Conservation (phyloP, 139 green algal genomes). For the Raphidocelis subcapitata region DNA sequence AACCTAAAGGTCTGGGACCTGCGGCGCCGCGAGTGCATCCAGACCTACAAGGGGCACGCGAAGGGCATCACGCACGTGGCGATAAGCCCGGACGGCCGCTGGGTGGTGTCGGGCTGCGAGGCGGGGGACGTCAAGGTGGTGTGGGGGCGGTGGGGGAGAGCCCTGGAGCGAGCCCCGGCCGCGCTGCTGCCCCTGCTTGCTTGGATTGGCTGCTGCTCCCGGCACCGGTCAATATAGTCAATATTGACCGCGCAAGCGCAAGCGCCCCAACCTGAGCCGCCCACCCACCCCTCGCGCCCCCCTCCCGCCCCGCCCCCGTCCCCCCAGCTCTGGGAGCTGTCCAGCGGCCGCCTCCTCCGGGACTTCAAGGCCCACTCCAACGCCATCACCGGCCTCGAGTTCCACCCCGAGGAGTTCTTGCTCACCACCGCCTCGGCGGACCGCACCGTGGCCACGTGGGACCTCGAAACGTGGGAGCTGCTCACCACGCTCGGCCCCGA, state of each 20-base stretch:
- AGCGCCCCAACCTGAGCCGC: too few relatives aligned
- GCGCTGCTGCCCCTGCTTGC: too few relatives aligned
- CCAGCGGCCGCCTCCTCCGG: slow-evolving; percentile 55
- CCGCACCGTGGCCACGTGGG: slow-evolving; percentile 75
- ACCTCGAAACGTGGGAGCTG: slow-evolving; percentile 71
- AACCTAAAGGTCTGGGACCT: slow-evolving; percentile 86
- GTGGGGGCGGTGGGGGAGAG: too few relatives aligned
- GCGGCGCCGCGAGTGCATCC: slow-evolving; percentile 59
- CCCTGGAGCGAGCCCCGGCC: too few relatives aligned
- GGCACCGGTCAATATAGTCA: too few relatives aligned
- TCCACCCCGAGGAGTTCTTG: slow-evolving; percentile 82
- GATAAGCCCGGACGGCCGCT: slow-evolving; percentile 81
- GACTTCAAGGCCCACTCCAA: slow-evolving; percentile 61
- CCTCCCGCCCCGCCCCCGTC: background rate
- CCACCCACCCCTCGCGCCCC: too few relatives aligned
- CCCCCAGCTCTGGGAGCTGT: slow-evolving; percentile 79
- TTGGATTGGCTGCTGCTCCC: too few relatives aligned
- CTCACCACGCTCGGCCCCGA: slow-evolving; percentile 64
- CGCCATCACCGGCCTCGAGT: slow-evolving; percentile 72
- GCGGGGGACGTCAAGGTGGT: slow-evolving; percentile 74
- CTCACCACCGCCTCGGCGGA: slow-evolving; percentile 71
- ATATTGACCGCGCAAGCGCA: too few relatives aligned
- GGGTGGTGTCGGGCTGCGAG: slow-evolving; percentile 70
- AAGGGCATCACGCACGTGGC: slow-evolving; percentile 52
- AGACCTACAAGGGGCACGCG: slow-evolving; percentile 77